Percentiles rank a stretch among this genome's conserved stretches.
Conservation (phyloP, 164 flowering plant species). For the Nymphaea colorata region DNA sequence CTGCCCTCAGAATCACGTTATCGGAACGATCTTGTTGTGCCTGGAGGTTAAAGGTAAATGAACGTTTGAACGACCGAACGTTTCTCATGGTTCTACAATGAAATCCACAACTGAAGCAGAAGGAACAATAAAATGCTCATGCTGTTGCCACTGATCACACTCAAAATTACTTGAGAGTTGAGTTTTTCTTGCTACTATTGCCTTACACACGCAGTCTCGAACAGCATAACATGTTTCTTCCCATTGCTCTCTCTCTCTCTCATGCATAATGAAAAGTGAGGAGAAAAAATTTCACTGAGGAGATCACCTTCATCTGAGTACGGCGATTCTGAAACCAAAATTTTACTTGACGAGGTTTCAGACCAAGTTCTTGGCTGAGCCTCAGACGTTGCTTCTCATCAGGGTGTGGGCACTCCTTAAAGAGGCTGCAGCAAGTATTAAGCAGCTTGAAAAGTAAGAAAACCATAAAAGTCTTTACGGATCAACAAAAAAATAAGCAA, state of each 20-base stretch:
- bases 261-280: neutral
- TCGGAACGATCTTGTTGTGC: slow-evolving; percentile 85
- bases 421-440: slow-evolving; percentile 31
- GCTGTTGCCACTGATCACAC: too few species aligned
- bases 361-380: slow-evolving; percentile 79
- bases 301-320: slow-evolving; percentile 88
- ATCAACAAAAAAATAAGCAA: neutral
- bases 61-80: neutral
- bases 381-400: slow-evolving; percentile 86
- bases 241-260: too few species aligned
- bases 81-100: too few species aligned
- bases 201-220: too few species aligned
- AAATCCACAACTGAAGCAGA: too few species aligned
- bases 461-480: neutral
- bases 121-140: too few species aligned
- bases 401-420: slow-evolving; percentile 90
- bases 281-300: neutral
- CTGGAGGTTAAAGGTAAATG: slow-evolving; percentile 8
- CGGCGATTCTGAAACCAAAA: slow-evolving; percentile 97
- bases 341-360: slow-evolving; percentile 90
- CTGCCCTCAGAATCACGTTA: slow-evolving; percentile 58
- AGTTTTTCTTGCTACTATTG: too few species aligned
- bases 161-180: too few species aligned
- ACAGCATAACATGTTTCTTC: too few species aligned
- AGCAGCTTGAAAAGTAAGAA: neutral